phyloP scores from a whole-genome alignment of 495 filamentous ascomycete species.

The Hypoxylon rickii region DNA sequence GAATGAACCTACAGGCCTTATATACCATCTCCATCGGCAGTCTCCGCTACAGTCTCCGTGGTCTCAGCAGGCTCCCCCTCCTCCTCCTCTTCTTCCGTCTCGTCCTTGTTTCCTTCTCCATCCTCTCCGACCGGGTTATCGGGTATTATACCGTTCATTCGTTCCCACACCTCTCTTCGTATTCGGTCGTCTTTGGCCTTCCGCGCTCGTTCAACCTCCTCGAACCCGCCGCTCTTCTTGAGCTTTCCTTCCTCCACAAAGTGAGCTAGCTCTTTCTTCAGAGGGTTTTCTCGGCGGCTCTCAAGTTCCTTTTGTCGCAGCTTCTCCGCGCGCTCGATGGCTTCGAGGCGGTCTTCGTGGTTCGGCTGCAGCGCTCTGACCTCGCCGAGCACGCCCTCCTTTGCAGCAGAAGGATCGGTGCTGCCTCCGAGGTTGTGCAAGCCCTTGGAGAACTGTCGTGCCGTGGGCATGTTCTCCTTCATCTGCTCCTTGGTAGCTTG shows the following conservation, averaged over 20 bases:
- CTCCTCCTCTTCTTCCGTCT: not conserved
- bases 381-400: conserved; percentile 89
- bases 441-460: conserved; percentile 60
- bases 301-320: conserved; percentile 85
- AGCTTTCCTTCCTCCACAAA: conserved; percentile 92
- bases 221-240: conserved; percentile 93
- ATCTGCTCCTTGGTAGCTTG: conserved; percentile 96
- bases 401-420: conserved; percentile 76
- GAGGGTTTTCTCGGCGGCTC: conserved; percentile 71
- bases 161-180: conserved; percentile 71
- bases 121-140: conserved; percentile 18
- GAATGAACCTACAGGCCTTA: conserved; percentile 12
- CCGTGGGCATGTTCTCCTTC: conserved; percentile 64
- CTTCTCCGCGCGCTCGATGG: conserved; percentile 94
- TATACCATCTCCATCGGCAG: conserved; percentile 14
- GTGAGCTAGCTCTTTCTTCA: conserved; percentile 82
- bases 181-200: conserved; percentile 86
- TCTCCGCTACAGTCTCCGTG: too few relatives aligned
- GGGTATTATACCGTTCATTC: conserved; percentile 29
- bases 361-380: conserved; percentile 94
- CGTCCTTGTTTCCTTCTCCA: not conserved
- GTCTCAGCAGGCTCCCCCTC: too few relatives aligned
- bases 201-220: conserved; percentile 87
- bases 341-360: conserved; percentile 88
- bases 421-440: conserved; percentile 66